A percentile compares a stretch with the other conserved stretches of the same genome.
Evolutionary conservation across 2,329 filamentous ascomycete species (phyloP).

Genomic region (Coniella vitis): DNA sequence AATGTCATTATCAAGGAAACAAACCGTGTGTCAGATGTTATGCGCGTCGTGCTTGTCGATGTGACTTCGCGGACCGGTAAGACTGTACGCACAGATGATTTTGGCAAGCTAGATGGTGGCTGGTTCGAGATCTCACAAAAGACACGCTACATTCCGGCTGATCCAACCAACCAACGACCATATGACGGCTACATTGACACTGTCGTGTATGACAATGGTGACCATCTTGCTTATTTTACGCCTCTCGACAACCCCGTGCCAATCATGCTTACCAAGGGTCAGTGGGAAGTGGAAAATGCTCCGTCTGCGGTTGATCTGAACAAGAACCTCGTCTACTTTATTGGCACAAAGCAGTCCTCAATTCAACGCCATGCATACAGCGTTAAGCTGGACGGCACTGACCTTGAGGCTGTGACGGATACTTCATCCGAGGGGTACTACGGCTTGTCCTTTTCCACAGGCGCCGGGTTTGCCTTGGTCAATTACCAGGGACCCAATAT

Average conservation of each 20-base stretch:
- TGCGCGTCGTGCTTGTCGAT: constrained; percentile 83
- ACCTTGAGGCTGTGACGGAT: constrained; percentile 67
- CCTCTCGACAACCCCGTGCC: constrained; percentile 80
- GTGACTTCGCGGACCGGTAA: constrained; percentile 66
- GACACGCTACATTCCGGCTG: constrained; percentile 79
- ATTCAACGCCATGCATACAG: constrained; percentile 90
- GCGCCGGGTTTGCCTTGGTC: constrained; percentile 76
- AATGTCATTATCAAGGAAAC: constrained; percentile 86
- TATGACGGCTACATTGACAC: constrained; percentile 92
- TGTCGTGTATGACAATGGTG: constrained; percentile 75
- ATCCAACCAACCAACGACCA: constrained; percentile 65
- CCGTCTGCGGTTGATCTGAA: constrained; percentile 79
- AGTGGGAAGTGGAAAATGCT: constrained; percentile 86
- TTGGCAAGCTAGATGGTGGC: constrained; percentile 81
- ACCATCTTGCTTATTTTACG: constrained; percentile 90
- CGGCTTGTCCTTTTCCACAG: constrained; percentile 73
- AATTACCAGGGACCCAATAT: constrained; percentile 78
- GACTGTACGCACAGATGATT: constrained; percentile 71
- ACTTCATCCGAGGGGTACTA: constrained; percentile 71
- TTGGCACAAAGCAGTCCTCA: constrained; percentile 77
- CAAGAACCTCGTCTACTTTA: constrained; percentile 85
- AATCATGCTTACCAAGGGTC: constrained; percentile 75
- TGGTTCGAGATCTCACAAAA: constrained; percentile 94
- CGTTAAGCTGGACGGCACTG: constrained; percentile 74
- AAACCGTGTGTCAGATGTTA: constrained; percentile 86